Conservation (phyloP, 768 basidiomycete genomes). For the Trametes villosa region DNA sequence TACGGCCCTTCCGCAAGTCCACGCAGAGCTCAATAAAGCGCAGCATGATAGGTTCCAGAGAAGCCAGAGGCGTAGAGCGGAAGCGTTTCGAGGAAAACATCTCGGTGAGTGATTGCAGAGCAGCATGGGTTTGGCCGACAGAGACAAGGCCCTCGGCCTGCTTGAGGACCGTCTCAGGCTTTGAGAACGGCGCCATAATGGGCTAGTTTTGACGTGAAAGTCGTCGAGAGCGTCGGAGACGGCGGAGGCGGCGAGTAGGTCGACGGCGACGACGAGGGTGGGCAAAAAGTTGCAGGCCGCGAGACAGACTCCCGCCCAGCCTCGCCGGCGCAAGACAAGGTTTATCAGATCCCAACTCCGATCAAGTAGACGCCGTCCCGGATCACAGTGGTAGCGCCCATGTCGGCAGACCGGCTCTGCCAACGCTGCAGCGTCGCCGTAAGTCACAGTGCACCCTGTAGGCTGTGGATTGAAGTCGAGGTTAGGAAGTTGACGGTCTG, state of each 20-base stretch:
- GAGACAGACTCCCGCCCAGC: constrained; percentile 17
- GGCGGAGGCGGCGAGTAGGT: constrained; percentile 6
- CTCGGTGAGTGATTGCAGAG: constrained; percentile 87
- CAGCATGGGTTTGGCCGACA: constrained; percentile 88
- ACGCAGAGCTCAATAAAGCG: constrained; percentile 97
- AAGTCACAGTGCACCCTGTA: no score
- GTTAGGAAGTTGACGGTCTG: no score
- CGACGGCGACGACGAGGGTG: neutral
- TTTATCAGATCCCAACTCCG: constrained; percentile 9
- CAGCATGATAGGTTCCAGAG: constrained; percentile 94
- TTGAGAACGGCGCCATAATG: constrained; percentile 86
- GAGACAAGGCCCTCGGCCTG: constrained; percentile 94
- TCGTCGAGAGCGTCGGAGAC: constrained; percentile 16
- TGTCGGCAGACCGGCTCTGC: no score
- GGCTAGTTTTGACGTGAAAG: constrained; percentile 16
- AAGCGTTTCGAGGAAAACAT: constrained; percentile 95
- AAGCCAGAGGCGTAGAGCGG: constrained; percentile 83
- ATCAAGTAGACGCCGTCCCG: neutral
- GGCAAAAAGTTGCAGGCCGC: constrained; percentile 19
- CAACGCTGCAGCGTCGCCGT: no score
- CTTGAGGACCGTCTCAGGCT: constrained; percentile 89
- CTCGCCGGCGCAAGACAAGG: constrained; percentile 1
- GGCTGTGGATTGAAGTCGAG: no score
- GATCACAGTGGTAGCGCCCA: neutral
- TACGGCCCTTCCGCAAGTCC: constrained; percentile 89